These are phyloP conservation scores for Ophiostoma perfectum DNA, from an alignment of 2,329 filamentous ascomycete genomes.

Conservation along the genomic window DNA sequence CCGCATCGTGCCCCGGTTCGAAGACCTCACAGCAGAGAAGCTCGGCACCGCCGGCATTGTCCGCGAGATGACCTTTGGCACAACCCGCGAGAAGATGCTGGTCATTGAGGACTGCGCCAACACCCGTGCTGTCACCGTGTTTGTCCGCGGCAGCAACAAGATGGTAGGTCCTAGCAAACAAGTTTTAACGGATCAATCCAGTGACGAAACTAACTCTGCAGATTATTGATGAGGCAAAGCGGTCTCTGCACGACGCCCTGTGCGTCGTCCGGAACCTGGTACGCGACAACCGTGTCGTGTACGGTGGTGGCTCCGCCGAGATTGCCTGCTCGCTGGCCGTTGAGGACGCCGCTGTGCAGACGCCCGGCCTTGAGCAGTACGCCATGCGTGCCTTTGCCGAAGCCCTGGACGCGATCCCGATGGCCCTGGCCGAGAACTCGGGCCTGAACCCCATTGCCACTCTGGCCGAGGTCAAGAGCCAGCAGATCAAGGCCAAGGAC, in stretches of 20 bases:
- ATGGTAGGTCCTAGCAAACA: slow-evolving; percentile 49
- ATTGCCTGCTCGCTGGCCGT: slow-evolving; percentile 96
- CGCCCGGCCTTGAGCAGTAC: slow-evolving; percentile 95
- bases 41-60: slow-evolving; percentile 85
- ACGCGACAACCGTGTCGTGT: slow-evolving; percentile 92
- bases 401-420: slow-evolving; percentile 85
- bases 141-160: slow-evolving; percentile 97
- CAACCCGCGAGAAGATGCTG: slow-evolving; percentile 98
- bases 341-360: slow-evolving; percentile 90
- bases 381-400: slow-evolving; percentile 97
- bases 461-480: slow-evolving; percentile 88
- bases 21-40: slow-evolving; percentile 87
- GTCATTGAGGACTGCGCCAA: slow-evolving; percentile 99
- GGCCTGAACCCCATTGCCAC: slow-evolving; percentile 94
- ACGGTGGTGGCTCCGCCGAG: slow-evolving; percentile 93
- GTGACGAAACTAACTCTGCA: slow-evolving; percentile 39
- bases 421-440: slow-evolving; percentile 96
- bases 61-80: slow-evolving; percentile 92
- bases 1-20: slow-evolving; percentile 93
- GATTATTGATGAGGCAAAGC: slow-evolving; percentile 97
- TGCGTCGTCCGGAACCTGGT: slow-evolving; percentile 97
- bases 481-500: slow-evolving; percentile 73
- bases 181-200: no score
- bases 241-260: slow-evolving; percentile 92
- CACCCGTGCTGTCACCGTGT: slow-evolving; percentile 90